These are phyloP conservation scores for Cystobasidiopsis lactophilus DNA, from an alignment of 768 basidiomycete genomes.

Conservation along the genomic window DNA sequence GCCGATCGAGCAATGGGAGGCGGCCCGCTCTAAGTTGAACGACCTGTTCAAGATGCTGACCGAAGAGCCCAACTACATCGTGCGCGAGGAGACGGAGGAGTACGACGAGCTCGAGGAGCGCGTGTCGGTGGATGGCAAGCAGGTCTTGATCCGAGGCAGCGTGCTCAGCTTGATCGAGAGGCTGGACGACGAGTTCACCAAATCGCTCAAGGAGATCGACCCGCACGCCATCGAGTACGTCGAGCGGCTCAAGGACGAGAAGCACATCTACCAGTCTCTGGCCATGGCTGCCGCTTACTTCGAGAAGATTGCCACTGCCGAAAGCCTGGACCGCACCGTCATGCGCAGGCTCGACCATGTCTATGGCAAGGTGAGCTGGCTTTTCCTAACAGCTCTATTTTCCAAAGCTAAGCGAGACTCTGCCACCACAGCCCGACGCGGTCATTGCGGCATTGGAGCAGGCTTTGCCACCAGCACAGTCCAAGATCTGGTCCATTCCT, in stretches of 20 bases:
- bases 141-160: constrained; percentile 75
- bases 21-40: constrained; percentile 71
- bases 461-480: constrained; percentile 30
- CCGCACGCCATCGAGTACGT: constrained; percentile 99
- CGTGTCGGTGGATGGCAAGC: constrained; percentile 41
- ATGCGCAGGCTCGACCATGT: constrained; percentile 95
- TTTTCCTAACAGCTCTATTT: constrained; percentile 1
- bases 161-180: constrained; percentile 91
- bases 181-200: constrained; percentile 93
- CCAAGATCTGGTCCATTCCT: constrained; percentile 30
- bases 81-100: constrained; percentile 65
- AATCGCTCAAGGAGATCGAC: constrained; percentile 89
- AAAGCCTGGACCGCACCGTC: constrained; percentile 63
- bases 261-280: constrained; percentile 76
- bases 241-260: constrained; percentile 87
- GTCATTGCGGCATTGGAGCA: constrained; percentile 78
- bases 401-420: background rate
- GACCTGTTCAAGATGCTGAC: constrained; percentile 60
- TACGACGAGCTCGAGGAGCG: constrained; percentile 81
- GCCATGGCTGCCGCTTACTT: constrained; percentile 81
- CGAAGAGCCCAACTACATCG: constrained; percentile 48
- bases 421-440: constrained; percentile 48
- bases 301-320: constrained; percentile 35
- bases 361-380: constrained; percentile 63
- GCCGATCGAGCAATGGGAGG: constrained; percentile 75